phyloP scores from a whole-genome alignment of 2,329 filamentous ascomycete species.

The Colletotrichum higginsianum region DNA sequence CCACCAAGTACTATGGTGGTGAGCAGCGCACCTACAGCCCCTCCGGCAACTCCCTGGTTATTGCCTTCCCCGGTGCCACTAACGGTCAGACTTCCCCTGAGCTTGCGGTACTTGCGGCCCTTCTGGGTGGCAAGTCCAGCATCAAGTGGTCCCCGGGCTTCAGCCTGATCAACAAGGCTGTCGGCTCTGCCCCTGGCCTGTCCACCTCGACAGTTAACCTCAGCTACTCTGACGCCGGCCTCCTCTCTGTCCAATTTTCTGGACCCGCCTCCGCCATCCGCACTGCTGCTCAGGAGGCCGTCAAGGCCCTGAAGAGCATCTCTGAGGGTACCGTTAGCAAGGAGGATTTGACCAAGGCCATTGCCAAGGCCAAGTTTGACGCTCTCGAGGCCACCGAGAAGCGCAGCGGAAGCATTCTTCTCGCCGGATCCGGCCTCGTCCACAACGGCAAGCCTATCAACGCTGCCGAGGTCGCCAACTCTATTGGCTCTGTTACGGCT shows the following conservation, averaged over 20 bases:
- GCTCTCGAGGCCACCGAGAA: constrained; percentile 87
- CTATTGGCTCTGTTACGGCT: constrained; percentile 84
- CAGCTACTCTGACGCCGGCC: constrained; percentile 94
- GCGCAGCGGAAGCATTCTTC: constrained; percentile 82
- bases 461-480: constrained; percentile 83
- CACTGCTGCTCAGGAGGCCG: constrained; percentile 80
- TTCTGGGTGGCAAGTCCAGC: constrained; percentile 90
- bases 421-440: constrained; percentile 87
- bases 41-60: constrained; percentile 85
- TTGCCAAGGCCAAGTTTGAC: constrained; percentile 93
- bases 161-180: constrained; percentile 87
- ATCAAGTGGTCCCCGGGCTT: constrained; percentile 98
- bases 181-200: constrained; percentile 75
- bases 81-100: constrained; percentile 89
- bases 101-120: constrained; percentile 85
- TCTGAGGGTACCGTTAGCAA: constrained; percentile 81
- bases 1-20: constrained; percentile 92
- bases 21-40: constrained; percentile 89
- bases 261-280: constrained; percentile 82
- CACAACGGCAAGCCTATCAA: constrained; percentile 87
- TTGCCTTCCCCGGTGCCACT: constrained; percentile 94
- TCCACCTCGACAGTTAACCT: constrained; percentile 82
- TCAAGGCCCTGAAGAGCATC: constrained; percentile 86
- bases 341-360: constrained; percentile 92
- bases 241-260: constrained; percentile 85